A percentile compares a stretch with the other conserved stretches of the same genome.
Evolutionary conservation across 169 alveolate genomes (phyloP).

Genomic region (Neospora caninum): DNA sequence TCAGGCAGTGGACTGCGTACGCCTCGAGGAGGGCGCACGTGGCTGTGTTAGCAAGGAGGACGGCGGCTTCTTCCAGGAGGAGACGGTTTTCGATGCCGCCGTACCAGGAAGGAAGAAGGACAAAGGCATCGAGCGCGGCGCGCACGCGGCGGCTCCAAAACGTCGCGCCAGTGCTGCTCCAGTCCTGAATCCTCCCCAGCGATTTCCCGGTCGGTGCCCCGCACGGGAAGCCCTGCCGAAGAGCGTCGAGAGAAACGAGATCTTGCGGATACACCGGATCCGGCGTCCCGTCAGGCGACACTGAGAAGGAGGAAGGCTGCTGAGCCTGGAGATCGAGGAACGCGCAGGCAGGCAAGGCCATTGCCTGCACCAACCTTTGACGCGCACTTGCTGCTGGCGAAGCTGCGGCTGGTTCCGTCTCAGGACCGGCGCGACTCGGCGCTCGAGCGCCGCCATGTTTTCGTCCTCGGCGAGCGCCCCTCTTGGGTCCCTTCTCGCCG

Average conservation of each 20-base stretch:
- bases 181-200: not conserved
- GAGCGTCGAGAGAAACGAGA: not conserved
- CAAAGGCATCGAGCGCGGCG: conserved; percentile 6
- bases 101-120: conserved; percentile 9
- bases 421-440: too few relatives aligned
- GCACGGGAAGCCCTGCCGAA: not conserved
- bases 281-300: not conserved
- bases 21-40: not conserved
- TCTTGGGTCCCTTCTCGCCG: too few relatives aligned
- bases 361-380: not conserved
- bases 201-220: not conserved
- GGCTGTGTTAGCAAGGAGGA: not conserved
- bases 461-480: too few relatives aligned
- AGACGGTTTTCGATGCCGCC: conserved; percentile 15
- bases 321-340: not conserved
- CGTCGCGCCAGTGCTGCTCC: not conserved
- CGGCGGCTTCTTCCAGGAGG: conserved; percentile 29
- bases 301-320: not conserved
- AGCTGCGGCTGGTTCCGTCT: too few relatives aligned
- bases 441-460: too few relatives aligned
- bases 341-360: not conserved
- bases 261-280: not conserved
- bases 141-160: not conserved
- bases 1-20: not conserved
- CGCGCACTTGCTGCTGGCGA: not conserved